Evolutionary conservation across 768 basidiomycete genomes (phyloP).

Genomic region (Hypholoma sublateritium): DNA sequence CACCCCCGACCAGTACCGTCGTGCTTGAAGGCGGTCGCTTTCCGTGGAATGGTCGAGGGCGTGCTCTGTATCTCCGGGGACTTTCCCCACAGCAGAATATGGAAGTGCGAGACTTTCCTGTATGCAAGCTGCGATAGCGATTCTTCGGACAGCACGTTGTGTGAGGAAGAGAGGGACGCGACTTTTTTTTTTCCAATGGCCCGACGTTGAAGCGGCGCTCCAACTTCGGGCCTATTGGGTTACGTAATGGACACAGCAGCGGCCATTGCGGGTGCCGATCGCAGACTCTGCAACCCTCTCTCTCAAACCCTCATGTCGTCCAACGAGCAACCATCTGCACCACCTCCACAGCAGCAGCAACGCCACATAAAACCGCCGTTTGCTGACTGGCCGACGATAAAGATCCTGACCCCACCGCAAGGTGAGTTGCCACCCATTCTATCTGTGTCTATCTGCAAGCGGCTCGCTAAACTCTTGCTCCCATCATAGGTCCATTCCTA

Average conservation of each 20-base stretch:
- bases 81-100: conserved; percentile 83
- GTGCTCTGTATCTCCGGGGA: conserved; percentile 87
- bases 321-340: conserved; percentile 27
- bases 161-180: conserved; percentile 12
- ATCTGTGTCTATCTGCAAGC: background rate
- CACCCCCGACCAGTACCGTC: conserved; percentile 56
- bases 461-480: conserved; percentile 3
- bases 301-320: conserved; percentile 26
- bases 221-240: conserved; percentile 5
- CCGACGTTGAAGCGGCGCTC: conserved; percentile 20
- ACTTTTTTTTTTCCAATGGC: conserved; percentile 16
- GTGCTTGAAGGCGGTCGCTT: conserved; percentile 75
- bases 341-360: conserved; percentile 31
- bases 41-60: conserved; percentile 56
- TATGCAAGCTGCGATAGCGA: conserved; percentile 84
- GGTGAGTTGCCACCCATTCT: conserved; percentile 28
- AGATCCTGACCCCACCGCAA: conserved; percentile 52
- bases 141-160: conserved; percentile 66
- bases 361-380: conserved; percentile 37
- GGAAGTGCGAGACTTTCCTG: conserved; percentile 49
- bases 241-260: background rate
- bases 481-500: conserved; percentile 49
- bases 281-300: conserved; percentile 12
- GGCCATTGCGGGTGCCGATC: conserved; percentile 11
- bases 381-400: conserved; percentile 51